These are phyloP conservation scores for Litchi chinensis DNA, from an alignment of 345 rosid species.

Conservation along the genomic window DNA sequence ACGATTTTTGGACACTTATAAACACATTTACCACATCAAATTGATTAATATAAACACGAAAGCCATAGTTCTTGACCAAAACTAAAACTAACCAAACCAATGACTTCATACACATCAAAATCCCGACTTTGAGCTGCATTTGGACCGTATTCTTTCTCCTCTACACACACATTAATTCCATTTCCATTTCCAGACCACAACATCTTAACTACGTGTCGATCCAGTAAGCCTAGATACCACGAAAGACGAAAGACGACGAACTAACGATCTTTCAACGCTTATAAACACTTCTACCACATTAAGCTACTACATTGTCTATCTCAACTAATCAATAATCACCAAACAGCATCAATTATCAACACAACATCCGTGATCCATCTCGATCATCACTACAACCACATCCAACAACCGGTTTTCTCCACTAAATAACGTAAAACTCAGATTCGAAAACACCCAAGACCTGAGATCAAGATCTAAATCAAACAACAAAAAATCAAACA, in stretches of 20 bases:
- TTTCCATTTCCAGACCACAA: too few species aligned
- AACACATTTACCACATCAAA: background rate
- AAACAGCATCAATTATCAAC: background rate
- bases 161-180: background rate
- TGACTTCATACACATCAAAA: background rate
- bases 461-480: slow-evolving; percentile 37
- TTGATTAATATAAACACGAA: background rate
- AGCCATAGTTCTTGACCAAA: background rate
- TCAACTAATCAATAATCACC: background rate
- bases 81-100: background rate
- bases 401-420: background rate
- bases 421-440: background rate
- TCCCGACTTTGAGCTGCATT: background rate
- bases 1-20: too few species aligned
- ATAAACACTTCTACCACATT: background rate
- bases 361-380: background rate
- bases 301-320: background rate
- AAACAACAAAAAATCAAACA: slow-evolving; percentile 4
- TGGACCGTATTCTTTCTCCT: background rate
- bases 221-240: too few species aligned
- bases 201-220: too few species aligned
- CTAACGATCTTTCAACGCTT: too few species aligned
- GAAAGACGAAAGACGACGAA: too few species aligned
- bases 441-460: background rate
- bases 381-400: background rate